Base-by-base conservation (phyloP, 495 filamentous ascomycete genomes). In the Niebla homalea region DNA sequence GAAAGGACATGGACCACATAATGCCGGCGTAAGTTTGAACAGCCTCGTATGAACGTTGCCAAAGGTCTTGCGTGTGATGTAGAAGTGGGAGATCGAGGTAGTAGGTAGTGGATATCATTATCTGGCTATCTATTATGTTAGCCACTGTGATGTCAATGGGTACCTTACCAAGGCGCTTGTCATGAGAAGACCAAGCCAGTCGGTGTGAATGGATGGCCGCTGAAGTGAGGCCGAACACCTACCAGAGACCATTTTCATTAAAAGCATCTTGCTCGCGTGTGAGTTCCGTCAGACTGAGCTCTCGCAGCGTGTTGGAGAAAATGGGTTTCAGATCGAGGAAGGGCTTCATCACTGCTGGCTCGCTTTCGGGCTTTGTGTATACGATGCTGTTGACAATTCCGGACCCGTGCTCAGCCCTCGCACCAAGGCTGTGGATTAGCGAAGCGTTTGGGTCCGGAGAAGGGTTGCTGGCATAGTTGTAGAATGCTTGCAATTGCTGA, bases 281-380 rank as follows among this genome's bases (percentile, higher is more conserved):
- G n/a, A 76, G 62, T 26, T 71, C 63, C 2, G 69, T 53, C 1
- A 79, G 55, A 35, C 63, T 72, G n/a, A 62, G 64, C 38, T 76
- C 57, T 23, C 60, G 59, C 14, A 67, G 59, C 0, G 64, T 66
- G 29, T 67, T 66, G 0, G 59, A 38, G 15, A 74, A 44, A 2
- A 62, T 60, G 10, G 43, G 39, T 3, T 63, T 54, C 12, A 74
- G 65, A 19, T 45, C 60, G 37, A 59, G 57, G 52, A 73, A 70
- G 14, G 67, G 60, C 14, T 67, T 50, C 51, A 71, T 73, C 22
- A 73, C 66, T 11, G 63, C 49, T 6, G 74, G 69, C 48, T 68
- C 52, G 42, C 56, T 49, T 25, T 61, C 61, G 10, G 69, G 60
- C 29, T 67, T 58, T 1, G 62, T 59, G 54, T 74, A 75, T 0